A percentile compares a stretch with the other conserved stretches of the same genome.
These are phyloP conservation scores for Entamoeba histolytica DNA, from an alignment of 208 protist genomes.

Conservation along the genomic window DNA sequence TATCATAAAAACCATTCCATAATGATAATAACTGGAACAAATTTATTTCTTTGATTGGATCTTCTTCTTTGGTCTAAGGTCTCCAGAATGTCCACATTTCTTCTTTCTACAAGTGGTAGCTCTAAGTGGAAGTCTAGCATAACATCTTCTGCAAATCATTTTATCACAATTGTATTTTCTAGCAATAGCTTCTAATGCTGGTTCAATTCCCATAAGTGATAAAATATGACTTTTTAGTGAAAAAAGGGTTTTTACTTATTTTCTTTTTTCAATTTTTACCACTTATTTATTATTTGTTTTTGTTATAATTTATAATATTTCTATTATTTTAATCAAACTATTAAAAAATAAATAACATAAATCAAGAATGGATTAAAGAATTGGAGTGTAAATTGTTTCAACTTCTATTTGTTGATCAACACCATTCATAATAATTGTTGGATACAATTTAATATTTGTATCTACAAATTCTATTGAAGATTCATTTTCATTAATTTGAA, in stretches of 20 bases:
- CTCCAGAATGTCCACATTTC: conserved; percentile 89
- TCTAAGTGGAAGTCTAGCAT: conserved; percentile 79
- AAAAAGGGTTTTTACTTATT: neutral
- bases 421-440: neutral
- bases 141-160: conserved; percentile 52
- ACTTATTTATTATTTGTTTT: neutral
- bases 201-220: conserved; percentile 58
- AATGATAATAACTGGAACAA: no score
- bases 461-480: neutral
- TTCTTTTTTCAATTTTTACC: neutral
- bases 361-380: neutral
- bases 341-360: neutral
- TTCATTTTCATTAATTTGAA: neutral
- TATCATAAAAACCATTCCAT: neutral
- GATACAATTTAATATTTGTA: neutral
- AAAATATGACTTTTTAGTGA: neutral
- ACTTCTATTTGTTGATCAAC: neutral
- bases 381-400: neutral
- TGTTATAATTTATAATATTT: neutral
- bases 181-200: conserved; percentile 74
- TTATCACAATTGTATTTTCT: conserved; percentile 66
- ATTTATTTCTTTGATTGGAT: neutral
- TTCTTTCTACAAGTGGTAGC: conserved; percentile 96
- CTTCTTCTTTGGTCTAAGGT: conserved; percentile 81
- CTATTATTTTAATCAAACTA: neutral